phyloP scores from a whole-genome alignment of 2,329 filamentous ascomycete species.

The Seiridium unicorne region DNA sequence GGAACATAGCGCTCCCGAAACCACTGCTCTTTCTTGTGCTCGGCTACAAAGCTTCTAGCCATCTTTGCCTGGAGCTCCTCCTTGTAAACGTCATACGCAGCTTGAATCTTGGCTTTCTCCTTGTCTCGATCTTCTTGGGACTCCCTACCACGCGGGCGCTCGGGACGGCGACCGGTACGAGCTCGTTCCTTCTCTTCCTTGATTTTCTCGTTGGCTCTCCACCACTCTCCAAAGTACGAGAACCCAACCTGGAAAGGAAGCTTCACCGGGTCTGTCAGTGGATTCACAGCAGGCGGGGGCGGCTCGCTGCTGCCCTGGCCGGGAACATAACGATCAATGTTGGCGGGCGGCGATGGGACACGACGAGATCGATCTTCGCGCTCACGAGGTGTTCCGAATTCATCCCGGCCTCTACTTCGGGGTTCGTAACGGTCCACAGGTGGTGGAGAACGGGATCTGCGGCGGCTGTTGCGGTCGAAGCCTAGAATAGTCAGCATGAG shows the following conservation, averaged over 20 bases:
- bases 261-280: constrained; percentile 68
- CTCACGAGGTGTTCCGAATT: constrained; percentile 54
- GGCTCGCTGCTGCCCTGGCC: constrained; percentile 59
- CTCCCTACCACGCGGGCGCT: constrained; percentile 63
- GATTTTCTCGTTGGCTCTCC: constrained; percentile 77
- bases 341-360: constrained; percentile 61
- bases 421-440: constrained; percentile 78
- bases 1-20: constrained; percentile 93
- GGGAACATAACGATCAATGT: constrained; percentile 83
- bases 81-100: constrained; percentile 65
- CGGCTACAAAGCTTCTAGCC: constrained; percentile 84
- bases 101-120: constrained; percentile 76
- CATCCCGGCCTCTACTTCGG: constrained; percentile 62
- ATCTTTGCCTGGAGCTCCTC: constrained; percentile 72
- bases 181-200: constrained; percentile 77
- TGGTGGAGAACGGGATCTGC: constrained; percentile 69
- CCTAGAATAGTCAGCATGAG: constrained; percentile 36
- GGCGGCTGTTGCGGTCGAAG: constrained; percentile 51
- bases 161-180: constrained; percentile 68
- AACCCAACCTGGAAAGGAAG: constrained; percentile 81
- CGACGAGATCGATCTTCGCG: constrained; percentile 57
- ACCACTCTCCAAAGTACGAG: constrained; percentile 85
- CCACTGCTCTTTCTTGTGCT: constrained; percentile 96
- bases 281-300: constrained; percentile 57
- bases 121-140: constrained; percentile 72